Evolutionary conservation across 768 basidiomycete genomes (phyloP).

Genomic region (Cyathus striatus): DNA sequence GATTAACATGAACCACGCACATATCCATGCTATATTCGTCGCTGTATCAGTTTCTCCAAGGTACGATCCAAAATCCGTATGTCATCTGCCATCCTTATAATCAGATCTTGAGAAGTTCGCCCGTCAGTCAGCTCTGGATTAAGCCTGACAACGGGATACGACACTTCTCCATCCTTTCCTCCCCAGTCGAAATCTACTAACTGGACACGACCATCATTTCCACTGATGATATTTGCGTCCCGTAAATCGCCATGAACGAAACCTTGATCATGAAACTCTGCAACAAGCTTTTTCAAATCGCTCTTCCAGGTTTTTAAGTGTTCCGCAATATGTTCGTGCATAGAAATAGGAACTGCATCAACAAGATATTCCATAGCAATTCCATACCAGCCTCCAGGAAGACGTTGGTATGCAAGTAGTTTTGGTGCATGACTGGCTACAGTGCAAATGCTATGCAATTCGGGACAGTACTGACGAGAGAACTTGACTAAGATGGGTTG

Average conservation of each 20-base stretch:
- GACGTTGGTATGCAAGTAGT: constrained; percentile 14
- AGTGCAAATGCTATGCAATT: constrained; percentile 16
- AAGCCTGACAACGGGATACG: constrained; percentile 7
- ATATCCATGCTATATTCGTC: not conserved
- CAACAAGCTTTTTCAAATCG: constrained; percentile 5
- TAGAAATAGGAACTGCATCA: not conserved
- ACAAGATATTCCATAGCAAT: constrained; percentile 17
- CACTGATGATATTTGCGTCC: constrained; percentile 8
- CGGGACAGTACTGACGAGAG: constrained; percentile 10
- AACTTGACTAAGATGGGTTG: constrained; percentile 15
- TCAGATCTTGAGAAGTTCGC: constrained; percentile 3
- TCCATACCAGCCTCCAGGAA: constrained; percentile 21
- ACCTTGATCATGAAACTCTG: constrained; percentile 10
- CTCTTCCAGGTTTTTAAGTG: not conserved
- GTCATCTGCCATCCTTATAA: constrained; percentile 8
- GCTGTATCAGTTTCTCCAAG: constrained; percentile 4
- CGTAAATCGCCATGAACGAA: constrained; percentile 14
- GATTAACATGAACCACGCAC: no score
- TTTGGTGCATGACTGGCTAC: constrained; percentile 13
- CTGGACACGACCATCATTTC: constrained; percentile 6
- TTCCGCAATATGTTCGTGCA: not conserved
- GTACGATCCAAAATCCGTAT: constrained; percentile 6
- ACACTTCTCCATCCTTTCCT: constrained; percentile 7
- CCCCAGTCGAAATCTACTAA: constrained; percentile 13
- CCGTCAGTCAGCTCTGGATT: constrained; percentile 9